These are phyloP conservation scores for Ruellia speciosa DNA, from an alignment of 305 asterid genomes.

Conservation along the genomic window DNA sequence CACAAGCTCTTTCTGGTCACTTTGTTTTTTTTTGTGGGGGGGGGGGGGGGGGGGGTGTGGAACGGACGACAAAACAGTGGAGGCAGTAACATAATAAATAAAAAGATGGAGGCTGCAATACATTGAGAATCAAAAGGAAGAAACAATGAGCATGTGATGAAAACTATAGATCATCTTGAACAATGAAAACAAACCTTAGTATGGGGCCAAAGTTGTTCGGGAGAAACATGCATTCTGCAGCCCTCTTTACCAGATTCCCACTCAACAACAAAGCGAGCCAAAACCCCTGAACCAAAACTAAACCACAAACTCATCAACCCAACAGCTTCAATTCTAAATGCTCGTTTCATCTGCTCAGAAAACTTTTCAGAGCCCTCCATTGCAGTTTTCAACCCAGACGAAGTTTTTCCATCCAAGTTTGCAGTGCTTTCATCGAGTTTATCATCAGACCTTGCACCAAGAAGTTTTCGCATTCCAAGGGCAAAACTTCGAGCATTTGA, in stretches of 20 bases:
- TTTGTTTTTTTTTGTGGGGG: too few relatives aligned
- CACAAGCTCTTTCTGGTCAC: too few relatives aligned
- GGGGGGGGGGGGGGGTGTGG: too few relatives aligned
- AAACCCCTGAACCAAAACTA: constrained; percentile 87
- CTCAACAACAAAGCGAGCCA: constrained; percentile 96
- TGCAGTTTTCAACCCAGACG: constrained; percentile 46
- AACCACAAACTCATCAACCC: constrained; percentile 98
- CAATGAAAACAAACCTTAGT: constrained; percentile 62
- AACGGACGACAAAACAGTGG: too few relatives aligned
- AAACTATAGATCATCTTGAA: constrained; percentile 6
- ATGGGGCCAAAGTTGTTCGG: constrained; percentile 98
- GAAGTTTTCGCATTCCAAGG: constrained; percentile 80
- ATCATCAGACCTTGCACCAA: constrained; percentile 80
- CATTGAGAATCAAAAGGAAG: constrained; percentile 6
- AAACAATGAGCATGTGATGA: too few relatives aligned
- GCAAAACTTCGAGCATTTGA: constrained; percentile 88
- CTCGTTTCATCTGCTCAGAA: constrained; percentile 81
- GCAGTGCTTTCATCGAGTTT: constrained; percentile 53
- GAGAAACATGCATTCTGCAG: constrained; percentile 98
- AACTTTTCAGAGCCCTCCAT: constrained; percentile 56
- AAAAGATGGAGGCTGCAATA: neutral
- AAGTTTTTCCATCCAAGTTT: constrained; percentile 45
- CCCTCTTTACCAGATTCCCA: constrained; percentile 98
- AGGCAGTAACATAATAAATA: too few relatives aligned
- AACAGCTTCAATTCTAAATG: constrained; percentile 93